phyloP scores from a whole-genome alignment of 2,329 filamentous ascomycete genomes.

The Pyrenophora teres region DNA sequence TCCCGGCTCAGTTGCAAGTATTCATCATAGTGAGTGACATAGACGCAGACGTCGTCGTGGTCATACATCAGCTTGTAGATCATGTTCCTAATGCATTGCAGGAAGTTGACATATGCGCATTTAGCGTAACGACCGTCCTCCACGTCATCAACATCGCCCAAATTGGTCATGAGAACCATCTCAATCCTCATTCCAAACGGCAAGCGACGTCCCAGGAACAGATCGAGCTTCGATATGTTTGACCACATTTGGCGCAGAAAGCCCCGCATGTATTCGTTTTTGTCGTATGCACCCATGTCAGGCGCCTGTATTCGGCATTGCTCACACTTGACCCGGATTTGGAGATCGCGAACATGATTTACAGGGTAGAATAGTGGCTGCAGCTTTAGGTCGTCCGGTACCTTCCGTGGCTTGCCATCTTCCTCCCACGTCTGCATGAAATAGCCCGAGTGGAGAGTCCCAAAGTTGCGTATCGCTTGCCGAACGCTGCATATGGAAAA shows the following conservation, averaged over 20 bases:
- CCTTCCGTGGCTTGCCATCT: neutral
- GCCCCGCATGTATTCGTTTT: constrained; percentile 11
- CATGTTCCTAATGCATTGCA: constrained; percentile 22
- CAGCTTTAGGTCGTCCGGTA: constrained; percentile 3
- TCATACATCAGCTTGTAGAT: constrained; percentile 28
- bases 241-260: constrained; percentile 6
- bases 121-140: neutral
- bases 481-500: constrained; percentile 32
- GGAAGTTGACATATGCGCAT: constrained; percentile 17
- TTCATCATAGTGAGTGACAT: constrained; percentile 27
- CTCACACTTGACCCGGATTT: constrained; percentile 33
- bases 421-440: neutral
- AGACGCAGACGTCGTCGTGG: constrained; percentile 13
- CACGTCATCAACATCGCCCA: neutral
- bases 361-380: constrained; percentile 3
- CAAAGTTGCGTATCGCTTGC: constrained; percentile 13
- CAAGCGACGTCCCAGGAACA: neutral
- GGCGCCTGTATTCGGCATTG: constrained; percentile 8
- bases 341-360: constrained; percentile 23
- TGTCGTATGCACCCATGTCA: neutral
- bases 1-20: constrained; percentile 17
- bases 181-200: constrained; percentile 18
- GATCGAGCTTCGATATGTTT: neutral
- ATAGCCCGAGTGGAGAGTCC: constrained; percentile 9
- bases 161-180: constrained; percentile 27